A percentile compares a stretch with the other conserved stretches of the same genome.
Evolutionary conservation across 345 rosid genomes (phyloP).

Genomic region (Rhodamnia rubescens): DNA sequence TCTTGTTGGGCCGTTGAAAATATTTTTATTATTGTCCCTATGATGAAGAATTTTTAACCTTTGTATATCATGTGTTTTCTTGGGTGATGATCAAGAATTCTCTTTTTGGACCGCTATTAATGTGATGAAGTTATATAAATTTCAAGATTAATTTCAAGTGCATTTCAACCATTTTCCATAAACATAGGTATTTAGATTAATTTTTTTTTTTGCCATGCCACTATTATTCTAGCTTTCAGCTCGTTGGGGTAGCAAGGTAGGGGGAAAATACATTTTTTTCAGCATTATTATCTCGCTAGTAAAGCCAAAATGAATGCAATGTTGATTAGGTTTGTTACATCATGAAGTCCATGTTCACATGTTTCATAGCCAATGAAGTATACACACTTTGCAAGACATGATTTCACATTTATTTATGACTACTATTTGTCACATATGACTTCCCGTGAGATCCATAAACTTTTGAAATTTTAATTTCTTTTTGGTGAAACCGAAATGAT

Average conservation of each 20-base stretch:
- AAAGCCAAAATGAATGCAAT: not conserved
- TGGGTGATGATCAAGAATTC: not conserved
- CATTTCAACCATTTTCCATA: not conserved
- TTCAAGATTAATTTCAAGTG: not conserved
- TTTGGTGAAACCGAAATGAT: not conserved
- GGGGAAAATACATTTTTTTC: not conserved
- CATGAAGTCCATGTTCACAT: not conserved
- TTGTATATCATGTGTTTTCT: not conserved
- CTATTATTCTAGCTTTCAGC: not conserved
- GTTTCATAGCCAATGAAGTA: not conserved
- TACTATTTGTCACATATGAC: not conserved
- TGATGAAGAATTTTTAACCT: too few relatives aligned
- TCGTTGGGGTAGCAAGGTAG: not conserved
- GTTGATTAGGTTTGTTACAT: not conserved
- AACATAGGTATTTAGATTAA: not conserved
- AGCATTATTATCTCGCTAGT: not conserved
- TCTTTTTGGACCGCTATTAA: not conserved
- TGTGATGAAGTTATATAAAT: not conserved
- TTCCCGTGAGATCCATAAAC: accelerated
- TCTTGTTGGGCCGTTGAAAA: not conserved
- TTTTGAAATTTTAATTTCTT: not conserved
- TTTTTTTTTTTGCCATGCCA: not conserved
- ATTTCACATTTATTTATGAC: not conserved
- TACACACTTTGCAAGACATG: not conserved
- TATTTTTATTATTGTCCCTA: too few relatives aligned